Percentiles rank a stretch among this genome's conserved stretches.
Evolutionary conservation across 2,329 filamentous ascomycete species (phyloP).

Genomic region (Hypocrella siamensis): DNA sequence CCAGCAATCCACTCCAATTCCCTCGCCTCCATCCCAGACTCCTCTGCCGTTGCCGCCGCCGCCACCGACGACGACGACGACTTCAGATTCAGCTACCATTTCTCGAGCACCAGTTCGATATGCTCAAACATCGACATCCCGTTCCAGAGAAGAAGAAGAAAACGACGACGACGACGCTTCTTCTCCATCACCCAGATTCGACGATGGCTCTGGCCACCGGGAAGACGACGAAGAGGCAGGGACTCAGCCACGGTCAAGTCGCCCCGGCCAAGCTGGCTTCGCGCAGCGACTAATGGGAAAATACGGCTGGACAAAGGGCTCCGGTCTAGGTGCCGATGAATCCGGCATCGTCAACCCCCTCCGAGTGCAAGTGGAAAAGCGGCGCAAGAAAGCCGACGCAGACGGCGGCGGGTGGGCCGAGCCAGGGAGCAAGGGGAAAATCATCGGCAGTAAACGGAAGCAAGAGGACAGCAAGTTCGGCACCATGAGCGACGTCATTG

Average conservation of each 20-base stretch:
- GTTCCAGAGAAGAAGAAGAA: conserved; percentile 20
- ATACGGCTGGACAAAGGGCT: conserved; percentile 82
- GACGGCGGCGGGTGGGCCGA: conserved; percentile 66
- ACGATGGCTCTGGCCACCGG: conserved; percentile 16
- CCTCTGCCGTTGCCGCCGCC: conserved; percentile 20
- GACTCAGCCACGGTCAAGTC: conserved; percentile 36
- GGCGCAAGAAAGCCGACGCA: conserved; percentile 61
- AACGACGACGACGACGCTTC: too few relatives aligned
- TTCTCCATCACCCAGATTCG: conserved; percentile 29
- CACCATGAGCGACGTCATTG: conserved; percentile 65
- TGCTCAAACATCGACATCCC: conserved; percentile 13
- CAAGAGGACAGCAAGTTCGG: conserved; percentile 39
- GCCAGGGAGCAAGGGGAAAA: conserved; percentile 56
- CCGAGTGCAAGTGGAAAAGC: conserved; percentile 71
- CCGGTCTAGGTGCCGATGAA: conserved; percentile 68
- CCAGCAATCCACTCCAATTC: conserved; percentile 16
- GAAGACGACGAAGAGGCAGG: conserved; percentile 18
- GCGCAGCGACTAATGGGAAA: conserved; percentile 82
- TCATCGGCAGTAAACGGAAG: conserved; percentile 60
- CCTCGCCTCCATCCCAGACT: conserved; percentile 11
- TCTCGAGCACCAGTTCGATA: conserved; percentile 69
- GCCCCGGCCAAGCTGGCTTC: conserved; percentile 71
- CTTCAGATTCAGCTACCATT: conserved; percentile 43
- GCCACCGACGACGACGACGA: neutral
- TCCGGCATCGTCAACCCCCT: conserved; percentile 77